Evolutionary conservation across 805 yeast genomes (phyloP).

Genomic region (Nakazawaea wickerhamii): DNA sequence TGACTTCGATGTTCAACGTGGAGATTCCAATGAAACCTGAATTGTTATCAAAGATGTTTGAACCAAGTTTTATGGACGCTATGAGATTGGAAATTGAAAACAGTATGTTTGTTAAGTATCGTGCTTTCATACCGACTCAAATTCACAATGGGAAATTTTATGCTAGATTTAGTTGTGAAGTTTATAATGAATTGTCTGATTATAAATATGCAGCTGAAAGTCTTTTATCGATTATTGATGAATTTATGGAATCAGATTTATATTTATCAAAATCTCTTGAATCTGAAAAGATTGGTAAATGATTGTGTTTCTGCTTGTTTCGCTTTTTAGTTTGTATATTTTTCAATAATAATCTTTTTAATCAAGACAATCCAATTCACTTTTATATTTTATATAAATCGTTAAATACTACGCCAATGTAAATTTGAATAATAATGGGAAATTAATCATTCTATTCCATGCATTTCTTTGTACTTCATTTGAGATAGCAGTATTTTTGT

Average conservation of each 20-base stretch:
- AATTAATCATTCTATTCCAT: no score
- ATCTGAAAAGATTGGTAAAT: no score
- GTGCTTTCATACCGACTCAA: slow-evolving; percentile 44
- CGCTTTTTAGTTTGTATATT: no score
- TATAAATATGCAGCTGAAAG: slow-evolving; percentile 40
- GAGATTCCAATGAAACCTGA: slow-evolving; percentile 27
- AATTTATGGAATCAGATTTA: slow-evolving; percentile 1
- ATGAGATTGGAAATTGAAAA: slow-evolving; percentile 18
- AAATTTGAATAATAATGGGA: no score
- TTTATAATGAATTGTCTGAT: slow-evolving; percentile 54
- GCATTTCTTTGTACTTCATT: no score
- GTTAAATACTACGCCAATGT: no score
- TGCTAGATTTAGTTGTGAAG: slow-evolving; percentile 54
- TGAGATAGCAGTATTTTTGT: no score
- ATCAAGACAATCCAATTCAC: no score
- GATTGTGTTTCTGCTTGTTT: no score
- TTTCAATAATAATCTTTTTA: no score
- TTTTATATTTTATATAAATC: no score
- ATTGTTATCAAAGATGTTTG: slow-evolving; percentile 5
- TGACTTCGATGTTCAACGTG: slow-evolving; percentile 40
- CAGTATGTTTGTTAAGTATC: slow-evolving; percentile 24
- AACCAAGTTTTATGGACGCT: slow-evolving; percentile 11
- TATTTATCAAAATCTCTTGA: not conserved
- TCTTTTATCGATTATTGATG: slow-evolving; percentile 27
- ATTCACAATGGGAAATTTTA: slow-evolving; percentile 36